phyloP scores from a whole-genome alignment of 768 basidiomycete genomes.

The Suillus weaverae region DNA sequence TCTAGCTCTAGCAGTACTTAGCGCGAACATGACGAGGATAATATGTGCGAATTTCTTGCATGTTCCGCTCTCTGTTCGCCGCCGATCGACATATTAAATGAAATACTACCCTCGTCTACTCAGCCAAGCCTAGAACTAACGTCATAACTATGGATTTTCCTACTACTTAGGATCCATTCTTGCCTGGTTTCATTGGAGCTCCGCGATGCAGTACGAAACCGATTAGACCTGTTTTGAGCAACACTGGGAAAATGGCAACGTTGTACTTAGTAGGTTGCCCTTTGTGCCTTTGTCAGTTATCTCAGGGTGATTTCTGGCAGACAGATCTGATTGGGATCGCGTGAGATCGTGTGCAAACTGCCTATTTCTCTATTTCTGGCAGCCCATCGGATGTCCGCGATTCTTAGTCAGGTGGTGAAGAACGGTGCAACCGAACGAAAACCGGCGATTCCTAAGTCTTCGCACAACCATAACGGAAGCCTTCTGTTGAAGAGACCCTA shows the following conservation, averaged over 20 bases:
- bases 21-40: neutral
- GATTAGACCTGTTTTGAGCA: neutral
- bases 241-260: neutral
- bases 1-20: neutral
- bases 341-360: constrained; percentile 1
- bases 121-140: neutral
- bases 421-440: neutral
- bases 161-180: neutral
- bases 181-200: neutral
- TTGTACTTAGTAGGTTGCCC: neutral
- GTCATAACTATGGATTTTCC: neutral
- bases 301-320: neutral
- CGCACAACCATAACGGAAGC: constrained; percentile 7
- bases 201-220: neutral
- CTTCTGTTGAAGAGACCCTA: constrained; percentile 3
- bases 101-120: neutral
- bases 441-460: neutral
- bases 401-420: neutral
- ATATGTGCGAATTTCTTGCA: neutral
- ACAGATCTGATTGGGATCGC: neutral
- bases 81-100: neutral
- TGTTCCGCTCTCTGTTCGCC: no score
- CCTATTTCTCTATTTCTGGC: constrained; percentile 1
- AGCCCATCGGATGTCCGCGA: neutral
- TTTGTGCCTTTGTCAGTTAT: neutral